Conservation (phyloP, 2,329 filamentous ascomycete genomes). For the Trichophyton benhamiae region DNA sequence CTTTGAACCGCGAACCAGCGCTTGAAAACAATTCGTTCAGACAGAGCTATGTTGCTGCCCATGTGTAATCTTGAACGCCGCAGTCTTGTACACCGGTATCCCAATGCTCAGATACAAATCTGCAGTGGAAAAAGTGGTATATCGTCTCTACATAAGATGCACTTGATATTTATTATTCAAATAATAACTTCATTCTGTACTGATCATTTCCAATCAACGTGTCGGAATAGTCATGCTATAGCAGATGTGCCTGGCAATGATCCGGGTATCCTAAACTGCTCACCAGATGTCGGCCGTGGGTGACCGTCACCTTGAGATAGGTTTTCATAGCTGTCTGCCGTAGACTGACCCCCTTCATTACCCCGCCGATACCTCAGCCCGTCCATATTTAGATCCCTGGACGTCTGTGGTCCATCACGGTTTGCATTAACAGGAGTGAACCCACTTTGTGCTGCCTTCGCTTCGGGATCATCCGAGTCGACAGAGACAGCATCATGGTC, state of each 20-base stretch:
- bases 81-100: not conserved
- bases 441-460: conserved; percentile 5
- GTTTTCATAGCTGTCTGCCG: not conserved
- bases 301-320: conserved; percentile 2
- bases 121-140: not conserved
- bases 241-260: conserved; percentile 22
- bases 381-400: conserved; percentile 18
- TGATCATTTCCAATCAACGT: not conserved
- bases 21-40: conserved; percentile 69
- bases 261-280: conserved; percentile 30
- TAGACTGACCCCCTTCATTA: not conserved
- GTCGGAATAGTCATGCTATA: conserved; percentile 14
- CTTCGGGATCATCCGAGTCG: conserved; percentile 6
- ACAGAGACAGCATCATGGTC: conserved; percentile 19
- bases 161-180: not conserved
- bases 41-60: conserved; percentile 56
- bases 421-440: conserved; percentile 2
- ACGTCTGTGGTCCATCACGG: conserved; percentile 13
- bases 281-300: conserved; percentile 12
- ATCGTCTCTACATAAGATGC: not conserved
- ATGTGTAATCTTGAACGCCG: conserved; percentile 10
- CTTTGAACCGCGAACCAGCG: conserved; percentile 64
- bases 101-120: not conserved
- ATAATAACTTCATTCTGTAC: not conserved
- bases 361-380: conserved; percentile 23